Conservation (phyloP, 176 grass and related monocot genomes). For the Bromus sterilis region DNA sequence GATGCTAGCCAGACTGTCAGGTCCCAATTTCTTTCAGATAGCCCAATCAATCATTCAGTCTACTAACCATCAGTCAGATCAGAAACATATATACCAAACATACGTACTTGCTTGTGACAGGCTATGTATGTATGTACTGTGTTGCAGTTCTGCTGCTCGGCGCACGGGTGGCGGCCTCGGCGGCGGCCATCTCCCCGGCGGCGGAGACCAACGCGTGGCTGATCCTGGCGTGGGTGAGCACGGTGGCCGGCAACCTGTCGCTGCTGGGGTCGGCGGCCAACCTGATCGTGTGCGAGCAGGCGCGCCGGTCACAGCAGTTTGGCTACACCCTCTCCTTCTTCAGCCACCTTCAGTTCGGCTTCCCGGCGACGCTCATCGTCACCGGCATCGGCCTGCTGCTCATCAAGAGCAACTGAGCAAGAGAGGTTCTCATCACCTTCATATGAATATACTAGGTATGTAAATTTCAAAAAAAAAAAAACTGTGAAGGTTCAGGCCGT, state of each 20-base stretch:
- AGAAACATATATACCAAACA: no score
- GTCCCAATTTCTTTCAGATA: background rate
- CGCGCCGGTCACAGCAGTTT: slow-evolving; percentile 45
- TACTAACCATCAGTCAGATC: no score
- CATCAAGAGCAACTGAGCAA: slow-evolving; percentile 29
- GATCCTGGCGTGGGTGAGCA: slow-evolving; percentile 90
- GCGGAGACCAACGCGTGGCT: slow-evolving; percentile 77
- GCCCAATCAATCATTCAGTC: background rate
- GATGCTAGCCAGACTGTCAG: background rate
- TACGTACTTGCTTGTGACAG: background rate
- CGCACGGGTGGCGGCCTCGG: slow-evolving; percentile 62
- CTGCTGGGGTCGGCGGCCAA: slow-evolving; percentile 86
- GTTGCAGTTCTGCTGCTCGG: slow-evolving; percentile 60
- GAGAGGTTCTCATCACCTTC: background rate
- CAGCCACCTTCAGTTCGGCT: slow-evolving; percentile 68
- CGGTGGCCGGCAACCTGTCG: slow-evolving; percentile 92
- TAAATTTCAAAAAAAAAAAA: background rate
- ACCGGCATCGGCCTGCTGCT: slow-evolving; percentile 64
- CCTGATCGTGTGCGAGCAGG: slow-evolving; percentile 92
- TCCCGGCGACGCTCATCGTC: slow-evolving; percentile 54
- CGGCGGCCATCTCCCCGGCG: slow-evolving; percentile 41
- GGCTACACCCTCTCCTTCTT: slow-evolving; percentile 88
- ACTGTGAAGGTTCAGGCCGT: background rate
- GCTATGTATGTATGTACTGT: no score
- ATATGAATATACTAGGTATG: background rate